Evolutionary conservation across 345 rosid genomes (phyloP).

Genomic region (Carallia pectinifolia): DNA sequence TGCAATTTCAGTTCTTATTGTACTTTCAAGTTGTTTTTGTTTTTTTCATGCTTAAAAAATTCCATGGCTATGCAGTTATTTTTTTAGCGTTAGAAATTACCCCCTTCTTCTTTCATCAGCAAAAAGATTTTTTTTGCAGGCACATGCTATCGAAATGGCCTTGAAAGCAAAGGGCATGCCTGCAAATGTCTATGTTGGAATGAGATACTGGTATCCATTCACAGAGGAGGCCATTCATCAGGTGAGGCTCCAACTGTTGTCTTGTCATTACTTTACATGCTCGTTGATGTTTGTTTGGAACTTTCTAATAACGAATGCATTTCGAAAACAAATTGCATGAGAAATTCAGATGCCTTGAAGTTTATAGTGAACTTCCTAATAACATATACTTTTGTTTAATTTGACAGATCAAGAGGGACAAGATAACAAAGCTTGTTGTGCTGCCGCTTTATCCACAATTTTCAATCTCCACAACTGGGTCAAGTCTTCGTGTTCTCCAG

Average conservation of each 20-base stretch:
- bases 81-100: neutral
- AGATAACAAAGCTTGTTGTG: constrained; percentile 80
- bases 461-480: constrained; percentile 92
- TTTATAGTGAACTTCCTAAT: neutral
- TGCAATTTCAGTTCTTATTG: neutral
- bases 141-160: constrained; percentile 61
- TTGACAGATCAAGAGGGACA: constrained; percentile 70
- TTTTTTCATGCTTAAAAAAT: neutral
- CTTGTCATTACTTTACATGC: neutral
- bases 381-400: neutral
- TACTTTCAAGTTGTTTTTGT: neutral
- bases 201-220: constrained; percentile 93
- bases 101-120: too few relatives aligned
- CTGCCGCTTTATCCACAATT: constrained; percentile 96
- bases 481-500: constrained; percentile 81
- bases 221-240: constrained; percentile 89
- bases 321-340: neutral
- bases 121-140: constrained; percentile 37
- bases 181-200: constrained; percentile 74
- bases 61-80: neutral
- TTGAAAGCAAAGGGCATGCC: constrained; percentile 58
- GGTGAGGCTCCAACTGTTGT: constrained; percentile 37
- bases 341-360: neutral
- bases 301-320: neutral
- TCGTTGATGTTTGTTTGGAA: neutral